phyloP scores from a whole-genome alignment of 345 rosid genomes.

The Arabis hirsuta region DNA sequence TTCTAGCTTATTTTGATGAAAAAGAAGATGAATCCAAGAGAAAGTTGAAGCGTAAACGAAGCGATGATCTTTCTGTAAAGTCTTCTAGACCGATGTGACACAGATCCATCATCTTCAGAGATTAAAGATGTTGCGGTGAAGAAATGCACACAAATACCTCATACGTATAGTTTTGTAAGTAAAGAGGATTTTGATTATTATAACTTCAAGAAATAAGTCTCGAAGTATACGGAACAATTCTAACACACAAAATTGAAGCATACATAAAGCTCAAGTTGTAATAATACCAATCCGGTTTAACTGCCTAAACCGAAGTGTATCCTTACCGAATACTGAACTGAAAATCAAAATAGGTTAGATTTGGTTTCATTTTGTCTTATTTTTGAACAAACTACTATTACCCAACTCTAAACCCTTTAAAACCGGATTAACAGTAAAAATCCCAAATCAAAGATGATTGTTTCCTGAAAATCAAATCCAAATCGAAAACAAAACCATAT shows the following conservation, averaged over 20 bases:
- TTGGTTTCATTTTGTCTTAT: background rate
- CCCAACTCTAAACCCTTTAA: no score
- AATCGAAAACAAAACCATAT: no score
- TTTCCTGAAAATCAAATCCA: no score
- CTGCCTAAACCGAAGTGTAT: background rate
- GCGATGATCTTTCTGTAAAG: constrained; percentile 39
- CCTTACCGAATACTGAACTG: background rate
- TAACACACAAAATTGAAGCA: background rate
- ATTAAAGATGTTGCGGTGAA: background rate
- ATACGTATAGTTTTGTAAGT: constrained; percentile 2
- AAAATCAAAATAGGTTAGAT: no score
- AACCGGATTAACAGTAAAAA: no score
- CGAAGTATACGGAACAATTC: constrained; percentile 1
- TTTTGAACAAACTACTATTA: background rate
- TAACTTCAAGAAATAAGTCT: constrained; percentile 20
- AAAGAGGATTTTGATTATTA: constrained; percentile 24
- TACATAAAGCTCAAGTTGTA: constrained; percentile 30
- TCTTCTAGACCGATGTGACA: constrained; percentile 37
- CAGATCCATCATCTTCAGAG: constrained; percentile 12
- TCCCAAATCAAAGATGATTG: no score
- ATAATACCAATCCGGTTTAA: constrained; percentile 7
- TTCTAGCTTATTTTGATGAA: constrained; percentile 67
- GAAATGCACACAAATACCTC: constrained; percentile 15
- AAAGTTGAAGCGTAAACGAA: constrained; percentile 66
- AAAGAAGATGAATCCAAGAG: constrained; percentile 55